These are phyloP conservation scores for Lagenidium giganteum DNA, from an alignment of 352 stramenopile genomes.

Conservation along the genomic window DNA sequence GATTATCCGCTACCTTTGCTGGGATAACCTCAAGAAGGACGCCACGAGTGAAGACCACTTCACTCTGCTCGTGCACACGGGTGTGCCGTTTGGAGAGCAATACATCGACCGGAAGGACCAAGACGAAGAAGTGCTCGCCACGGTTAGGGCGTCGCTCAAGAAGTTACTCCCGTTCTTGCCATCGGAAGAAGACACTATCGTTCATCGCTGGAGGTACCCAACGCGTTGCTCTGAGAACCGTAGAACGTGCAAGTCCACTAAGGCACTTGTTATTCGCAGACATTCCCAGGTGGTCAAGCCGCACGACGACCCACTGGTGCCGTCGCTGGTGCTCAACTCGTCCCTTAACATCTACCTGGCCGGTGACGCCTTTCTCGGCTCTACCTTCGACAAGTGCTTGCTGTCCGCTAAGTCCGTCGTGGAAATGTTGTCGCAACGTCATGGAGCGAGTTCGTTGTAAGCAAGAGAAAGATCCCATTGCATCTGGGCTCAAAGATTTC, in stretches of 20 bases:
- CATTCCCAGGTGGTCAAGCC: slow-evolving; percentile 59
- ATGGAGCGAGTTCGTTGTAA: too few species aligned
- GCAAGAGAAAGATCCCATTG: too few species aligned
- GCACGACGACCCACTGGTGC: slow-evolving; percentile 24
- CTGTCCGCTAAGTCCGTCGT: slow-evolving; percentile 47
- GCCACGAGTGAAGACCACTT: slow-evolving; percentile 4
- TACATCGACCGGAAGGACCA: slow-evolving; percentile 53
- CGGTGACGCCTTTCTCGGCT: slow-evolving; percentile 64
- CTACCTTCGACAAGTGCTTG: slow-evolving; percentile 66
- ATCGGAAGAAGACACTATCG: slow-evolving; percentile 28
- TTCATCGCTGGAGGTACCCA: slow-evolving; percentile 76
- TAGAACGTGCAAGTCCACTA: slow-evolving; percentile 1
- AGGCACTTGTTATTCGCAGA: slow-evolving; percentile 14
- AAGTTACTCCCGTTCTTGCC: slow-evolving; percentile 56
- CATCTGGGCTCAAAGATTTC: too few species aligned
- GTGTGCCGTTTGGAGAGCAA: slow-evolving; percentile 44
- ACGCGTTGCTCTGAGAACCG: too few species aligned
- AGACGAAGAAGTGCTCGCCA: slow-evolving; percentile 48
- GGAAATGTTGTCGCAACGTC: slow-evolving; percentile 12
- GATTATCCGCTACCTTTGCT: slow-evolving; percentile 71
- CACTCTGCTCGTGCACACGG: slow-evolving; percentile 60
- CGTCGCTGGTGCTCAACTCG: slow-evolving; percentile 33
- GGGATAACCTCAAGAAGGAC: slow-evolving; percentile 68
- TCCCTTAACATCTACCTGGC: slow-evolving; percentile 58
- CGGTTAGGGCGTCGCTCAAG: slow-evolving; percentile 39